Evolutionary conservation across 345 rosid genomes (phyloP).

Genomic region (Boechera retrofracta): DNA sequence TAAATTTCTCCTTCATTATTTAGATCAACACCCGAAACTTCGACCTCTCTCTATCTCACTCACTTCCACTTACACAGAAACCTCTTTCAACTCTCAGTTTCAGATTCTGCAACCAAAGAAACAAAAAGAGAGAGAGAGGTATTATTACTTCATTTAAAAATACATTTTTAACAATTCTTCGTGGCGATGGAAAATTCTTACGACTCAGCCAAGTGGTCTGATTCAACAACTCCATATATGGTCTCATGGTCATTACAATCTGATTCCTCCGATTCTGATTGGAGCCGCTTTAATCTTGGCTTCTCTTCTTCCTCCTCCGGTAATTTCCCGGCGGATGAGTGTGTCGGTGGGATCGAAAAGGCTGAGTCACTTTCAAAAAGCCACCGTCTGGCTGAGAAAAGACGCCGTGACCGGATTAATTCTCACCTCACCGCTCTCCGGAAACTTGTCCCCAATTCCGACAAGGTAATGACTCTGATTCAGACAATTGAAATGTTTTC

Average conservation of each 20-base stretch:
- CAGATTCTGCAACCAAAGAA: not conserved
- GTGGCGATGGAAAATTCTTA: constrained; percentile 36
- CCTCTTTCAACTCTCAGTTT: constrained; percentile 35
- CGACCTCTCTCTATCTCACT: constrained; percentile 28
- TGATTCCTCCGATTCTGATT: constrained; percentile 30
- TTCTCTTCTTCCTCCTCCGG: constrained; percentile 34
- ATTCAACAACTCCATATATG: constrained; percentile 35
- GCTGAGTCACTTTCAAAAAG: constrained; percentile 41
- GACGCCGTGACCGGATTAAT: constrained; percentile 88
- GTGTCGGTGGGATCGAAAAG: constrained; percentile 43
- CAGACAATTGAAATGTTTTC: not conserved
- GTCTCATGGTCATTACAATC: constrained; percentile 42
- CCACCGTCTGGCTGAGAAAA: constrained; percentile 92
- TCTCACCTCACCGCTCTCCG: constrained; percentile 82
- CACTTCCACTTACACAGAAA: constrained; percentile 29
- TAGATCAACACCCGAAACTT: constrained; percentile 38
- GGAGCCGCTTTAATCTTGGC: constrained; percentile 35
- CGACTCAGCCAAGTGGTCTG: constrained; percentile 42
- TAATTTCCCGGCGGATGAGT: constrained; percentile 17
- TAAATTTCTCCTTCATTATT: constrained; percentile 41
- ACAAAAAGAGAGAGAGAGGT: not conserved
- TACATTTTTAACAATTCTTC: constrained; percentile 12
- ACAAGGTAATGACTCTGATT: constrained; percentile 60
- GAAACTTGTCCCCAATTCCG: constrained; percentile 84
- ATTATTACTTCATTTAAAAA: constrained; percentile 27